Evolutionary conservation across 495 filamentous ascomycete genomes (phyloP).

Genomic region (Niebla homalea): DNA sequence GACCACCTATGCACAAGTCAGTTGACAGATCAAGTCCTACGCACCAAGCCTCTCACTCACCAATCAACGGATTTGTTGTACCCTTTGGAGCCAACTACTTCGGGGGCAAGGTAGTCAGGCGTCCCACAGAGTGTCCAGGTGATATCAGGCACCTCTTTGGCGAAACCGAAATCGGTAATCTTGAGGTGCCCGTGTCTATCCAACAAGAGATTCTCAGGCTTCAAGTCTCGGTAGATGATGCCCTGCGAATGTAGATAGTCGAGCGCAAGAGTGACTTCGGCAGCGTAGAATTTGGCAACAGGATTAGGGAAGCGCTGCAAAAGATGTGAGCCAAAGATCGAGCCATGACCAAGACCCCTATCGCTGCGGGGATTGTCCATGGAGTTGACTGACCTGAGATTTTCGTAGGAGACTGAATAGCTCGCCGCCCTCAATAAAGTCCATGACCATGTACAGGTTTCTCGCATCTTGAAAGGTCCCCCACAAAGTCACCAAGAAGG

Average conservation of each 20-base stretch:
- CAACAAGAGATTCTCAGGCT: conserved; percentile 89
- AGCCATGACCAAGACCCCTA: background rate
- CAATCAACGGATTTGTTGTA: conserved; percentile 99
- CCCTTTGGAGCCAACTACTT: conserved; percentile 92
- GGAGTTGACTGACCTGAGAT: conserved; percentile 62
- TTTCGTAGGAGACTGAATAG: conserved; percentile 90
- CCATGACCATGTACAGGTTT: conserved; percentile 99
- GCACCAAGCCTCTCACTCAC: conserved; percentile 38
- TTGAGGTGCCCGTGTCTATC: conserved; percentile 96
- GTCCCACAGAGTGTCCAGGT: conserved; percentile 98
- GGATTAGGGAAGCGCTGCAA: conserved; percentile 94
- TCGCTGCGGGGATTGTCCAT: background rate
- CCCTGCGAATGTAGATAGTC: conserved; percentile 92
- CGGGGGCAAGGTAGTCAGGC: conserved; percentile 94
- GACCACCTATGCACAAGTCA: conserved; percentile 64
- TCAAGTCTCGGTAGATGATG: conserved; percentile 95
- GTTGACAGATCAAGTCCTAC: background rate
- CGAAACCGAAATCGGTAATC: conserved; percentile 98
- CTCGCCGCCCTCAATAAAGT: conserved; percentile 98
- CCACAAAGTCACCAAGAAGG: conserved; percentile 95
- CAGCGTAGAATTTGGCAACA: conserved; percentile 97
- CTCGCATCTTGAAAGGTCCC: conserved; percentile 91
- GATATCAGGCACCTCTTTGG: conserved; percentile 95
- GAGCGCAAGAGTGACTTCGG: conserved; percentile 86
- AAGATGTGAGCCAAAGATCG: conserved; percentile 4